These are phyloP conservation scores for Yarrowia galli DNA, from an alignment of 1,139 yeast species.

Conservation along the genomic window DNA sequence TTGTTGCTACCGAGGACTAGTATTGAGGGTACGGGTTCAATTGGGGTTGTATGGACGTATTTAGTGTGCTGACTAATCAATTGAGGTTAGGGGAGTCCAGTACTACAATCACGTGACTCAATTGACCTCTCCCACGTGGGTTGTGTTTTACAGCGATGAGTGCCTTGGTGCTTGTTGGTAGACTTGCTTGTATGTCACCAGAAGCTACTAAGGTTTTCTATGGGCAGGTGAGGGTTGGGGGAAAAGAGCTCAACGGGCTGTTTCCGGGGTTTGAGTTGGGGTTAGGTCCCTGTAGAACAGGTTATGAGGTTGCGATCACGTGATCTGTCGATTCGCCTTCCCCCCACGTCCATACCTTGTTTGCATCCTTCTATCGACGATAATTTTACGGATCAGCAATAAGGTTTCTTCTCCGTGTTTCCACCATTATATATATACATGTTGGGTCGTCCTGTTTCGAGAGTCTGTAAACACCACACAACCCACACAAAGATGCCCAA, in stretches of 20 bases:
- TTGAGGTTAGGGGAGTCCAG: background rate
- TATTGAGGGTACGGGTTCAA: background rate
- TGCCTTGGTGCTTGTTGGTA: too few species aligned
- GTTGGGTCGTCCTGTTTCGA: background rate
- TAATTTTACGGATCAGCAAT: constrained; percentile 23
- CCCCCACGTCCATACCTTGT: background rate
- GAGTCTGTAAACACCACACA: too few species aligned
- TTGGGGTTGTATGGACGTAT: background rate
- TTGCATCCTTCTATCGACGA: background rate
- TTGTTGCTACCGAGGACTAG: too few species aligned
- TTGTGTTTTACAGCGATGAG: too few species aligned
- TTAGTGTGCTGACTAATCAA: background rate
- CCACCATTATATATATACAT: constrained; percentile 13
- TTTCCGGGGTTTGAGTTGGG: background rate
- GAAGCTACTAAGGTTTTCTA: background rate
- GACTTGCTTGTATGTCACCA: background rate
- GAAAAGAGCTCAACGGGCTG: background rate
- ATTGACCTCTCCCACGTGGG: background rate
- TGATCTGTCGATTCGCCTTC: background rate
- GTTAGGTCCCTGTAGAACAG: too few species aligned
- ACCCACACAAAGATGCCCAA: constrained; percentile 45
- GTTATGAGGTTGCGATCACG: too few species aligned
- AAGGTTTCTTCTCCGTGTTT: constrained; percentile 23
- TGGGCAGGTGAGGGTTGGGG: background rate
- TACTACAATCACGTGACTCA: background rate